Evolutionary conservation across 192 early-diverging fungal genomes (phyloP).

Genomic region (Piromyces finnis): DNA sequence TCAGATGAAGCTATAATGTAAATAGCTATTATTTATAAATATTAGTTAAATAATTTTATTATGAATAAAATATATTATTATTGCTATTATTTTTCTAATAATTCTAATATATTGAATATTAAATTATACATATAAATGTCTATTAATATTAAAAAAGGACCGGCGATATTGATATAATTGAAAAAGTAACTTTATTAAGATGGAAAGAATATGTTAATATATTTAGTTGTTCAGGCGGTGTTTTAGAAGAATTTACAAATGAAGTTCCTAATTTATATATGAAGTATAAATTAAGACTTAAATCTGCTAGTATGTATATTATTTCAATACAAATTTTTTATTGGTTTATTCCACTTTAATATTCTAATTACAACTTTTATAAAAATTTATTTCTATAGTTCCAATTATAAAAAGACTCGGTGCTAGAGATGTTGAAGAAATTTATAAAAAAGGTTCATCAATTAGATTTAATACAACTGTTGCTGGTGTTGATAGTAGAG

Average conservation of each 20-base stretch:
- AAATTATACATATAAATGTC: no score
- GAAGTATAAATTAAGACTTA: not conserved
- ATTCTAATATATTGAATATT: no score
- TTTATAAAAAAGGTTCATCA: not conserved
- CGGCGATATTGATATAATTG: not conserved
- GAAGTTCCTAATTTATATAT: not conserved
- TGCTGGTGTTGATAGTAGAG: not conserved
- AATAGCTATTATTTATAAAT: no score
- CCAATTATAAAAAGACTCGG: not conserved
- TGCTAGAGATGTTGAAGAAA: not conserved
- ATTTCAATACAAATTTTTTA: no score
- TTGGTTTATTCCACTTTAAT: no score
- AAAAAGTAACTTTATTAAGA: not conserved
- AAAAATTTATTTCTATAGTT: no score
- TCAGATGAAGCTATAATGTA: not conserved
- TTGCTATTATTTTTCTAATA: no score
- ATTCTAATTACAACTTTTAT: no score
- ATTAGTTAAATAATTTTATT: no score
- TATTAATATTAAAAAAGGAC: not conserved
- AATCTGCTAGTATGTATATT: not conserved
- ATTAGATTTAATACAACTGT: not conserved
- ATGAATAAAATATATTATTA: no score
- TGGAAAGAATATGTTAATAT: not conserved
- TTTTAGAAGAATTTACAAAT: not conserved
- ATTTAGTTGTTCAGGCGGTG: not conserved